These are phyloP conservation scores for Chimonanthus praecox DNA, from an alignment of 164 flowering plant species.

Conservation along the genomic window DNA sequence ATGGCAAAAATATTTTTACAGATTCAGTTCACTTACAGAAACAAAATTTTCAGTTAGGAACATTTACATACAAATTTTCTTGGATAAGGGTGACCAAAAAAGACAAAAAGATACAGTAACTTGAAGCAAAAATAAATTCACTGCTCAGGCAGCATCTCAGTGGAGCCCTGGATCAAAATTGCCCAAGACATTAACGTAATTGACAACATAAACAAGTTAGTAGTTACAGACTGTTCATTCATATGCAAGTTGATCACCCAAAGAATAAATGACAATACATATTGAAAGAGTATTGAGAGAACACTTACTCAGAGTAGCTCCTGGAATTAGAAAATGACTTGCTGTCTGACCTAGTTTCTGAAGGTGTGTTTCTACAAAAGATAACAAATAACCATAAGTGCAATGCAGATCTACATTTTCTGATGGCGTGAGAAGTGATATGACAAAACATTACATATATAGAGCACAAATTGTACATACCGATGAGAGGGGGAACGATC, in stretches of 20 bases:
- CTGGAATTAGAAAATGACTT: conserved; percentile 50
- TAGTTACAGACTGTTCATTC: no score
- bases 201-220: not conserved
- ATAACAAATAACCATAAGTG: not conserved
- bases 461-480: conserved; percentile 19
- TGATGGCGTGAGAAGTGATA: not conserved
- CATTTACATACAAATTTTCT: not conserved
- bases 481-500: conserved; percentile 34
- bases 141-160: not conserved
- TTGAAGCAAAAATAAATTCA: no score
- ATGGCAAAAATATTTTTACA: not conserved
- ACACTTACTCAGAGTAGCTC: conserved; percentile 46
- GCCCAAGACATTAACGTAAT: not conserved
- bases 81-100: no score
- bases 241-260: no score
- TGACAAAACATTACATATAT: conserved; percentile 2
- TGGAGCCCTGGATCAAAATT: not conserved
- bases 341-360: conserved; percentile 40
- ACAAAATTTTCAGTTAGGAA: not conserved
- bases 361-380: conserved; percentile 31
- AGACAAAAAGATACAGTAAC: no score
- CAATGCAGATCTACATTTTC: not conserved
- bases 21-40: not conserved
- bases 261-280: no score
- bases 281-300: not conserved